phyloP scores from a whole-genome alignment of 2,329 filamentous ascomycete species.

The Bertia moriformis region DNA sequence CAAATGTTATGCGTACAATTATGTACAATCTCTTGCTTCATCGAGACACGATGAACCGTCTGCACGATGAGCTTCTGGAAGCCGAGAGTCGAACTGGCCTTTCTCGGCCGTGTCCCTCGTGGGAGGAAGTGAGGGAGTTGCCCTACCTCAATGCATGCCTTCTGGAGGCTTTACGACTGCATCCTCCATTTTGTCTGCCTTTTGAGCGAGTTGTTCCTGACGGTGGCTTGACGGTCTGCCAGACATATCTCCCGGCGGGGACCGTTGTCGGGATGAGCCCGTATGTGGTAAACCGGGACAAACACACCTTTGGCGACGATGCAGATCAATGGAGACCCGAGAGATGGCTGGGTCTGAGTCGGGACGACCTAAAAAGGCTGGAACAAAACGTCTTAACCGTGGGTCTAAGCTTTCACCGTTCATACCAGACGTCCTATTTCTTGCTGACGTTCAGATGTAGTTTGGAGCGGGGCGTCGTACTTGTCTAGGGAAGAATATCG shows the following conservation, averaged over 20 bases:
- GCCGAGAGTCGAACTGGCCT: constrained; percentile 8
- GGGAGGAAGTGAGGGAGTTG: constrained; percentile 10
- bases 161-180: constrained; percentile 11
- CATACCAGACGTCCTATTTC: neutral
- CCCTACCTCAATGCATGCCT: constrained; percentile 14
- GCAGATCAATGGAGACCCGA: constrained; percentile 10
- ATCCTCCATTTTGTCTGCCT: constrained; percentile 11
- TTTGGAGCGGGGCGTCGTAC: constrained; percentile 2
- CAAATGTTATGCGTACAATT: constrained; percentile 12
- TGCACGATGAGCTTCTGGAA: constrained; percentile 11
- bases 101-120: constrained; percentile 11
- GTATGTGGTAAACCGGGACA: constrained; percentile 10
- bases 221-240: constrained; percentile 8
- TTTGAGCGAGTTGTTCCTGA: constrained; percentile 12
- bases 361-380: neutral
- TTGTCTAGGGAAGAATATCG: constrained; percentile 7
- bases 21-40: constrained; percentile 12
- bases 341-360: constrained; percentile 3
- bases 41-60: constrained; percentile 8
- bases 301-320: constrained; percentile 8
- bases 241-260: constrained; percentile 7
- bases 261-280: constrained; percentile 11
- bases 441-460: neutral
- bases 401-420: neutral
- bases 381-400: neutral